phyloP scores from a whole-genome alignment of 371 early-diverging fungal genomes.

The Lichtheimia corymbifera region DNA sequence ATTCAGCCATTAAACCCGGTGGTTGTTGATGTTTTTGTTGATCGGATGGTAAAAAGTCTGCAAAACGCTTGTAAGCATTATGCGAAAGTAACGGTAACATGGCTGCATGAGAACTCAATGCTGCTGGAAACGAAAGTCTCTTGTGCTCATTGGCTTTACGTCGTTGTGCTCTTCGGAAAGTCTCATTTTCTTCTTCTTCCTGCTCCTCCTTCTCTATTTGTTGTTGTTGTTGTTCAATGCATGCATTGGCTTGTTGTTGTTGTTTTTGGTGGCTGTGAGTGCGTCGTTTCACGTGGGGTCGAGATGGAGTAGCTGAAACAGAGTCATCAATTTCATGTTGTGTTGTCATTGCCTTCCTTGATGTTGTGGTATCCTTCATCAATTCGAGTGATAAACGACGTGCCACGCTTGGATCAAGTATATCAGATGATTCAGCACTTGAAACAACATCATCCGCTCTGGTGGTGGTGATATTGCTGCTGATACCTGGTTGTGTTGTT shows the following conservation, averaged over 20 bases:
- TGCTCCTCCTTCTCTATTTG: slow-evolving; percentile 4
- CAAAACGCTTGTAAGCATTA: slow-evolving; percentile 29
- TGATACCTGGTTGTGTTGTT: background rate
- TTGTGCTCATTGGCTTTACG: slow-evolving; percentile 2
- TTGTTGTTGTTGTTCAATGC: background rate
- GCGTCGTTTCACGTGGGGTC: background rate
- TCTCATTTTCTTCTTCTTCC: slow-evolving; percentile 9
- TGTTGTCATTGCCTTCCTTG: background rate
- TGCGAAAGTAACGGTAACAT: slow-evolving; percentile 27
- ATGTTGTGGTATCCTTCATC: slow-evolving; percentile 40
- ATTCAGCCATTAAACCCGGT: background rate
- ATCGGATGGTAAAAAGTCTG: slow-evolving; percentile 28
- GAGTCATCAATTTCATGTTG: background rate
- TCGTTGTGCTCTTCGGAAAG: slow-evolving; percentile 1
- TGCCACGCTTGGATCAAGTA: slow-evolving; percentile 16
- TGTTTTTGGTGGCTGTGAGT: slow-evolving; percentile 1
- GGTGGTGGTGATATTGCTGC: background rate
- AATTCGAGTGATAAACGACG: slow-evolving; percentile 61
- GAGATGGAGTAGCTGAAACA: background rate
- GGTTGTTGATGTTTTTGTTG: no score
- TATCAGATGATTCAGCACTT: background rate
- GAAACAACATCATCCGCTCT: background rate
- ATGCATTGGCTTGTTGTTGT: background rate
- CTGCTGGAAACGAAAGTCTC: slow-evolving; percentile 6
- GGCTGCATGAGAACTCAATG: slow-evolving; percentile 19